Conservation (phyloP, 163 green algal species). For the Scenedesmus sp. region DNA sequence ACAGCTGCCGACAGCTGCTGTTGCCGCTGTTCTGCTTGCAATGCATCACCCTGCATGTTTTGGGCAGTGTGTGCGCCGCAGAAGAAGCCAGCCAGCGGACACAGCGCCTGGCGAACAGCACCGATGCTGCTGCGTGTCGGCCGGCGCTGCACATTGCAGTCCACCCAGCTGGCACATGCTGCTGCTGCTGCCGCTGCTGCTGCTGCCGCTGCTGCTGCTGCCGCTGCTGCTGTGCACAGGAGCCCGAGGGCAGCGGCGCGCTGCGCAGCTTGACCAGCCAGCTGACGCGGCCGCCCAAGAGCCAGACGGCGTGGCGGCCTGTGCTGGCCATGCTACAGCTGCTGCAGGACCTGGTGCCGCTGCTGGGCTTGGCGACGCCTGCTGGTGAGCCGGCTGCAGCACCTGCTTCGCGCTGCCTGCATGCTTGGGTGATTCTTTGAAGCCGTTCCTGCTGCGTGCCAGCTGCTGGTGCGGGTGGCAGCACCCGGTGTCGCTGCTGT, state of each 20-base stretch:
- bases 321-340: slow-evolving; percentile 81
- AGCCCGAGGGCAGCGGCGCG: slow-evolving; percentile 41
- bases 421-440: not conserved
- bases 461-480: not conserved
- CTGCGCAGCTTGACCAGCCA: slow-evolving; percentile 51
- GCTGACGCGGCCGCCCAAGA: slow-evolving; percentile 72
- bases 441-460: not conserved
- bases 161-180: not conserved
- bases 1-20: not conserved
- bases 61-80: slow-evolving; percentile 48
- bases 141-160: too few relatives aligned
- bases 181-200: not conserved
- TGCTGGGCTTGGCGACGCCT: slow-evolving; percentile 54
- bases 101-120: slow-evolving; percentile 52
- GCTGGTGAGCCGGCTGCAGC: not conserved
- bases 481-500: too few relatives aligned
- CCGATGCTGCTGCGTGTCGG: too few relatives aligned
- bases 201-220: slow-evolving; percentile 71
- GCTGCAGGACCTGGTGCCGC: slow-evolving; percentile 80
- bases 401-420: not conserved
- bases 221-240: not conserved
- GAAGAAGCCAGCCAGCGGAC: not conserved
- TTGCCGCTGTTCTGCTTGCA: not conserved
- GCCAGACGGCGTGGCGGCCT: slow-evolving; percentile 78
- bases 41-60: not conserved